A percentile compares a stretch with the other conserved stretches of the same genome.
Conservation (phyloP, 1,139 yeast species). For the Magnusiomyces sp. region DNA sequence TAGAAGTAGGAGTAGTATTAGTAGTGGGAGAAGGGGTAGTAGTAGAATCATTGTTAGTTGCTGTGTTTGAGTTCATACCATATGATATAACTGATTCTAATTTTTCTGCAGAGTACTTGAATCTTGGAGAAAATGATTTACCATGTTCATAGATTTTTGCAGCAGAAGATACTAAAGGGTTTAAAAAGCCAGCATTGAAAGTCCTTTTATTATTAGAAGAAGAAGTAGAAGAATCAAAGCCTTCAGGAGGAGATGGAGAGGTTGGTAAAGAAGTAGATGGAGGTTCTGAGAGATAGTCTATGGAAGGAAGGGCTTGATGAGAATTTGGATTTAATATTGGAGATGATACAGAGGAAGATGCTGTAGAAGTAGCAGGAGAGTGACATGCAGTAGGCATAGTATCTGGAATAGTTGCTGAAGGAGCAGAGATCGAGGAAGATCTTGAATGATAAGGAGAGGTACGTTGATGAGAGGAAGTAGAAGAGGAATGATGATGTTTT, state of each 20-base stretch:
- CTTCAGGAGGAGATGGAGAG: background rate
- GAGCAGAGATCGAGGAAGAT: conserved; percentile 9
- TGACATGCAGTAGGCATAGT: background rate
- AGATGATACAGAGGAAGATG: background rate
- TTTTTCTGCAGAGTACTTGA: conserved; percentile 59
- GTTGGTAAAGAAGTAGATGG: background rate
- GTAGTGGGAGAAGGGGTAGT: background rate
- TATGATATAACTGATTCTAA: conserved; percentile 49
- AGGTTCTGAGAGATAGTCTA: conserved; percentile 1
- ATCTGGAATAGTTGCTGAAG: background rate
- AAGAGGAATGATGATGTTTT: conserved; percentile 3
- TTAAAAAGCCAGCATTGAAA: conserved; percentile 5
- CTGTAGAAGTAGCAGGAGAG: conserved; percentile 1
- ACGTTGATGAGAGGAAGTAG: conserved; percentile 1
- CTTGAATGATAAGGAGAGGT: conserved; percentile 13
- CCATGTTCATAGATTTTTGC: conserved; percentile 51
- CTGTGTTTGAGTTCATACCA: conserved; percentile 4
- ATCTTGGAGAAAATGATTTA: conserved; percentile 47
- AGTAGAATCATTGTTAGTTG: background rate
- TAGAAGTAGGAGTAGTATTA: background rate
- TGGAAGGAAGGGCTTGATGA: background rate
- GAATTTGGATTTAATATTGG: background rate
- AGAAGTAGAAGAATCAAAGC: background rate
- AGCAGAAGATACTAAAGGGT: conserved; percentile 41
- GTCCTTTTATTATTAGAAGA: background rate